Evolutionary conservation across 495 filamentous ascomycete species (phyloP), one percentile per base, ranked within the genome.

Genomic region (Penicillium crystallinum): DNA sequence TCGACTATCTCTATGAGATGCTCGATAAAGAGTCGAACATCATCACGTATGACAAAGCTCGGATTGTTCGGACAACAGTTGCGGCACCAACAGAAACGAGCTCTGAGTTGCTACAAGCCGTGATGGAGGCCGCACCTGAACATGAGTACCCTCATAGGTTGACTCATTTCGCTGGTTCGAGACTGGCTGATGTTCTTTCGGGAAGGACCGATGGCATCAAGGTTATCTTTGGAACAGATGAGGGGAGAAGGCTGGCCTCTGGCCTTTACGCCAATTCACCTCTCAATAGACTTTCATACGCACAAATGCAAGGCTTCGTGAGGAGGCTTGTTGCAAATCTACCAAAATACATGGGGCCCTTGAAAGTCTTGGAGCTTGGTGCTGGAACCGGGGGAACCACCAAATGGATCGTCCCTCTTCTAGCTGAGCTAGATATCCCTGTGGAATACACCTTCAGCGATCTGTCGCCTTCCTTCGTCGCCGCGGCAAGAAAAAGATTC

Each of bases 381-480:
- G 75, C 62, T 11, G 76, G 74, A 6, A 76, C 73, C 2, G 74
- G 74, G 18, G 72, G 71, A 1, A 76, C 74, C 1, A 74, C 74
- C 2, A 57, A 50, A 7, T 3, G 21, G 39, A 70, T 71, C 15
- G 53, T 63, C 0, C 64, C 71, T 0, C 41, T 62, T 3, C 52
- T 80, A 11, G 67, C 72, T 2, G 54, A 58, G 0, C 58, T 74
- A 2, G 57, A 56, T 9, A 47, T 74, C 2, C 62, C 70, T 1
- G 63, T 81, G 2, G 66, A 77, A 36, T 83, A 81, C 35, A 79
- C 72, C 0, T 71, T 77, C 37, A 81, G 71, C 0, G 77, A 81
- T 33, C 55, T 79, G 6, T 68, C 75, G 0, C 49, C 66, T 0
- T 74, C 76, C 0, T 58, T 81, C 12, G 63, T 81, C 0, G 70